Conservation (phyloP, 352 stramenopile genomes). For the Phytophthora crassamura region DNA sequence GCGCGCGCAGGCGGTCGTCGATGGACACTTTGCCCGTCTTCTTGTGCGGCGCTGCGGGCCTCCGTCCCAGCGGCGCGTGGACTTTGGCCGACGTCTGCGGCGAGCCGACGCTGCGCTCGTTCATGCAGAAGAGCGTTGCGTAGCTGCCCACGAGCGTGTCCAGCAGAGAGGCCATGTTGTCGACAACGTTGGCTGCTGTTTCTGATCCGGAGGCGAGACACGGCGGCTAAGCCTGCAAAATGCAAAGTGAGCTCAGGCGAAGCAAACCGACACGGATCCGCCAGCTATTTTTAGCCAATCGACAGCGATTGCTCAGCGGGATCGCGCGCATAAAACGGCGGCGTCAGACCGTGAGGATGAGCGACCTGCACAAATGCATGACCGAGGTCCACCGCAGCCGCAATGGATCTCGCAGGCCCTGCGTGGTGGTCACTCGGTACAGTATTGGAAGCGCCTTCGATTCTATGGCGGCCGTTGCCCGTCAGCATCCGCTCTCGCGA, state of each 20-base stretch:
- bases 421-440: too few relatives aligned
- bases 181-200: neutral
- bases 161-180: conserved; percentile 28
- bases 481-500: too few relatives aligned
- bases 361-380: neutral
- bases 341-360: conserved; percentile 19
- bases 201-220: neutral
- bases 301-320: neutral
- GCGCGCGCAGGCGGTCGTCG: conserved; percentile 61
- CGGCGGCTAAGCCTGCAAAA: conserved; percentile 18
- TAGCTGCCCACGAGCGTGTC: conserved; percentile 39
- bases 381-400: neutral
- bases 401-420: neutral
- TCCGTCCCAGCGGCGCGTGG: conserved; percentile 28
- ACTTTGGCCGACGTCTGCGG: conserved; percentile 45
- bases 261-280: conserved; percentile 19
- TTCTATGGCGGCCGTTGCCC: too few relatives aligned
- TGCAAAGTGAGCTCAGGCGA: conserved; percentile 30
- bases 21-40: conserved; percentile 49
- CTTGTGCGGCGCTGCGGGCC: conserved; percentile 14
- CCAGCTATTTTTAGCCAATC: conserved; percentile 39
- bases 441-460: too few relatives aligned
- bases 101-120: conserved; percentile 31
- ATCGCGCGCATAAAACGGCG: conserved; percentile 19
- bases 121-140: conserved; percentile 56